Base-by-base conservation (phyloP, 768 basidiomycete genomes). In the Tephrocybe rancida region DNA sequence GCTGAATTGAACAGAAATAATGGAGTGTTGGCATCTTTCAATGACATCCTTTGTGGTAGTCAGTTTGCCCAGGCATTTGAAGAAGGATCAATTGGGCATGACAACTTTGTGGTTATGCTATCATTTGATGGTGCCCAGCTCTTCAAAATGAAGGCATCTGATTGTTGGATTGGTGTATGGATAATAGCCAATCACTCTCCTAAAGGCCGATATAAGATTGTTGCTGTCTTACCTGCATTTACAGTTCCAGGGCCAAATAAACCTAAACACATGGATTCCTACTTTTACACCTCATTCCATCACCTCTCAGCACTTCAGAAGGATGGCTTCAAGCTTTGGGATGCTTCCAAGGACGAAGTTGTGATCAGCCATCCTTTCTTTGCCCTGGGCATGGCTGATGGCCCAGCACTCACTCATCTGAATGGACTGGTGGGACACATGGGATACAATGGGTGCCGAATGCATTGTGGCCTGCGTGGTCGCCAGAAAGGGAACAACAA, bases 391-490 rank as follows among this genome's bases (percentile, higher is more conserved):
- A 54, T 49, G 32, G 65, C 64, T 9, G 63, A 72, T 52, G 59
- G 60, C 1, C 62, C 64, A 1, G 65, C 57, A 19, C 45, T 69
- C 37, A 59, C 62, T 9, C 44, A 55, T 48, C 42, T 70, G 5
- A 68, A 64, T 60, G 68, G 69, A 11, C 53, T 66, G 32, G 62
- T 67, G 18, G 65, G 68, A 0, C 69, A 71, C 47, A 54, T 59
- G 5, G 70, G 70, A 1, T 54, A 58, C 9, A 56, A 64, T 38
- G 72, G 69, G 0, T 82, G 79, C 47, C 63, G 64, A 0, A 18
- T 73, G 7, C 66, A 62, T 27, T 76, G 73, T 53, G 29, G 38
- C 13, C 7, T 32, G 7, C 13, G 6, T 6, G 30, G 30, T 7
- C 13, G 30, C 13, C 13, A 13, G 13, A 32, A 32, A 32, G 6